These are phyloP conservation scores for Lactuca saligna DNA, from an alignment of 129 eudicot genomes.

Conservation along the genomic window DNA sequence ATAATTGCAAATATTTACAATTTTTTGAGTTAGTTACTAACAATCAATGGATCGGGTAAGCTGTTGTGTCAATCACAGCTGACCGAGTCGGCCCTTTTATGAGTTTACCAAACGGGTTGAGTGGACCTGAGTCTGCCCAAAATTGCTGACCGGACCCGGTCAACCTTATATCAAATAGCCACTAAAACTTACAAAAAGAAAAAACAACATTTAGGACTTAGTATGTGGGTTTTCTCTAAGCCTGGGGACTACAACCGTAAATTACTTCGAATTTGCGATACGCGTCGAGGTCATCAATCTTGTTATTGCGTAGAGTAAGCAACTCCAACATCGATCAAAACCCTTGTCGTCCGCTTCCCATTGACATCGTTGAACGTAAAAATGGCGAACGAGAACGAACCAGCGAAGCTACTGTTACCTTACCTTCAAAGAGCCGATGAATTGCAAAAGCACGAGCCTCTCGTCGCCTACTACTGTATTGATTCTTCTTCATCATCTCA, in stretches of 20 bases:
- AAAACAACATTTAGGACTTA: too few relatives aligned
- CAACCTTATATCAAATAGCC: too few relatives aligned
- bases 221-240: neutral
- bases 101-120: too few relatives aligned
- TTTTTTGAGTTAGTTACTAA: too few relatives aligned
- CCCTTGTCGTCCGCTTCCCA: neutral
- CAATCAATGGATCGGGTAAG: too few relatives aligned
- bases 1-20: too few relatives aligned
- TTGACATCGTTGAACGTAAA: constrained; percentile 10
- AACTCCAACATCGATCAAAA: constrained; percentile 22
- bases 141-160: too few relatives aligned
- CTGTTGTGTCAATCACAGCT: too few relatives aligned
- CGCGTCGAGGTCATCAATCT: constrained; percentile 8
- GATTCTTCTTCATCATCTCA: constrained; percentile 15
- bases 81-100: too few relatives aligned
- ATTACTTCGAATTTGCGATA: neutral
- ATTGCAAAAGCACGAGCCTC: constrained; percentile 94
- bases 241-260: neutral
- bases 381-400: constrained; percentile 74
- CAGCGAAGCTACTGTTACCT: constrained; percentile 86
- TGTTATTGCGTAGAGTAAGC: constrained; percentile 17
- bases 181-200: too few relatives aligned
- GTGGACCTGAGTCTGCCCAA: too few relatives aligned
- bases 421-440: constrained; percentile 99
- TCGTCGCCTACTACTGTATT: constrained; percentile 94